Evolutionary conservation across 2,329 filamentous ascomycete species (phyloP), one percentile per base, ranked within the genome.

Genomic region (Sporothrix dimorphospora): DNA sequence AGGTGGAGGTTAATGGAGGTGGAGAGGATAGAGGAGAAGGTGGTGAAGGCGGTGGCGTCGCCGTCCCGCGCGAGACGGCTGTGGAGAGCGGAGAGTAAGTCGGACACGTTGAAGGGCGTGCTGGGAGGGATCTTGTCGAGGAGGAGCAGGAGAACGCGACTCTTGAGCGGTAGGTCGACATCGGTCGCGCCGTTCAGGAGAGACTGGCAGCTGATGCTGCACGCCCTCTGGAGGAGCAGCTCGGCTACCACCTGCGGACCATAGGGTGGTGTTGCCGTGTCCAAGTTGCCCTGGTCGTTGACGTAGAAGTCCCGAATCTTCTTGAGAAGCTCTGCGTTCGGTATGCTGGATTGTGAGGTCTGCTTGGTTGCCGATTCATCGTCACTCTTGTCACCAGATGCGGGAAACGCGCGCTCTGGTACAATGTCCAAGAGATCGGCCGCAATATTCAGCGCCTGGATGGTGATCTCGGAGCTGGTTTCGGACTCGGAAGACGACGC

Each of bases 251-350:
- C 83, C 21, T 82, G 81, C 6, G 87, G 80, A 11, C 83, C 80
- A 75, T 92, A 91, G 4, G 92, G 92, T 3, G 88, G 83, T 5
- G 85, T 79, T 8, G 85, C 84, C 47, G 86, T 85, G 72, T 93
- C 91, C 24, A 92, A 81, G 75, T 89, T 93, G 55, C 90, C 90
- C 78, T 92, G 91, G 73, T 92, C 90, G 73, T 88, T 84, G 45
- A 90, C 84, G 79, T 94, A 94, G 77, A 94, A 94, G 11, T 82
- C 81, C 76, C 85, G 86, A 69, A 93, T 89, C 72, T 81, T 87
- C 73, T 87, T 86, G 61, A 92, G 79, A 12, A 92, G 81, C 49
- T 90, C 87, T n/a, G 80, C 75, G 66, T 83, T 85, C 3, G 82
- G 77, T 45, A 82, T 14, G 16, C 4, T 49, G 2, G 21, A 7